These are phyloP conservation scores for Xerocomellus amylosporus DNA, from an alignment of 768 basidiomycete species.

Conservation along the genomic window DNA sequence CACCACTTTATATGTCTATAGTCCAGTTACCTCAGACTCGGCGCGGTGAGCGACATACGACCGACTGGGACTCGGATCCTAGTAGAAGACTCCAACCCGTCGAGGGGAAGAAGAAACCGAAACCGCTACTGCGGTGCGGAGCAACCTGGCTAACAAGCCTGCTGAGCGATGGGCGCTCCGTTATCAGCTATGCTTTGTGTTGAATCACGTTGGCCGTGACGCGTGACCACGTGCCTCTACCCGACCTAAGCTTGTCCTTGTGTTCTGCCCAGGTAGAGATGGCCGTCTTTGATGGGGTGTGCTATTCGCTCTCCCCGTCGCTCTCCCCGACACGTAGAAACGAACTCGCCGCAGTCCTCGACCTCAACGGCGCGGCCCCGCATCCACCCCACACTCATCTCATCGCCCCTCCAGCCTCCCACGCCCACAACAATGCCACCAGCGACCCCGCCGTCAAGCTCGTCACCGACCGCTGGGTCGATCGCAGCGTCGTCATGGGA, in stretches of 20 bases:
- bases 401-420: conserved; percentile 51
- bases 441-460: conserved; percentile 37
- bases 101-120: not conserved
- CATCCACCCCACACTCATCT: conserved; percentile 51
- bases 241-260: no score
- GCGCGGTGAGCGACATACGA: not conserved
- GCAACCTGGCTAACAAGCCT: not conserved
- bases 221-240: no score
- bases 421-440: conserved; percentile 35
- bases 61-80: not conserved
- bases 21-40: conserved; percentile 7
- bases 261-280: conserved; percentile 4
- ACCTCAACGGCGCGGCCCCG: conserved; percentile 50
- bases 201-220: no score
- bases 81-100: not conserved
- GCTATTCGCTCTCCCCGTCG: conserved; percentile 51
- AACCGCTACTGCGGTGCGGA: not conserved
- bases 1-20: conserved; percentile 16
- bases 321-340: conserved; percentile 40
- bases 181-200: no score
- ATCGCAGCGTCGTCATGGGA: conserved; percentile 57
- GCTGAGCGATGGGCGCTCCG: no score
- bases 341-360: conserved; percentile 48
- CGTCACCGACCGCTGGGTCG: conserved; percentile 63
- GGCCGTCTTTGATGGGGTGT: conserved; percentile 41